These are phyloP conservation scores for Podospora bellae-mahoneyi DNA, from an alignment of 495 filamentous ascomycete genomes.

Conservation along the genomic window DNA sequence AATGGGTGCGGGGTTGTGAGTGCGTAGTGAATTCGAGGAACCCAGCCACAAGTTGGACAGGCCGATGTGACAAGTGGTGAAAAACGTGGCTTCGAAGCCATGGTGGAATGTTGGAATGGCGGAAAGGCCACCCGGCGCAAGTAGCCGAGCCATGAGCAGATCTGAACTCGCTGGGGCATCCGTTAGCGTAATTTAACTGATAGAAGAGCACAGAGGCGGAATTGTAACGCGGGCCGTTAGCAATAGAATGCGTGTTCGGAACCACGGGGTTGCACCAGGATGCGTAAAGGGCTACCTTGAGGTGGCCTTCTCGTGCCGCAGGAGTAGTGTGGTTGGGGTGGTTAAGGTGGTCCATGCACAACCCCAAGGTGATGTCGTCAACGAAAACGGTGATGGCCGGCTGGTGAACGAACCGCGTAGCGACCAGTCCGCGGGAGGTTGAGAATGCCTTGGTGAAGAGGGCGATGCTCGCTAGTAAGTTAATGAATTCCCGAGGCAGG, in stretches of 20 bases:
- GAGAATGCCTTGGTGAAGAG: neutral
- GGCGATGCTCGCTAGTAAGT: neutral
- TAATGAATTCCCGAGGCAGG: neutral
- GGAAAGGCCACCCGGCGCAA: neutral
- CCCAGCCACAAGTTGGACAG: neutral
- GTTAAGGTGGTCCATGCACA: neutral
- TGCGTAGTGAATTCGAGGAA: neutral
- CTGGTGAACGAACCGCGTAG: neutral
- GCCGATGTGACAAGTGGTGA: neutral
- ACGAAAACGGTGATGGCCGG: neutral
- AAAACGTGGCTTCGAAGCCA: neutral
- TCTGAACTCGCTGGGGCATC: neutral
- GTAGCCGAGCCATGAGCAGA: neutral
- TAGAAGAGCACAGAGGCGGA: neutral
- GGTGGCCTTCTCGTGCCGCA: too few species aligned
- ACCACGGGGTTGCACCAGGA: neutral
- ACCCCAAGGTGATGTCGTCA: neutral
- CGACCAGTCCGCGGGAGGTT: neutral
- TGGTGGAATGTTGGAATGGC: neutral
- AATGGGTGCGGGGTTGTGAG: neutral
- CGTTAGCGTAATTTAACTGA: neutral
- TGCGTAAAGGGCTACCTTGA: neutral
- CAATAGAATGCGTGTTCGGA: slow-evolving; percentile 1
- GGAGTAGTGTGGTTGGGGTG: neutral
- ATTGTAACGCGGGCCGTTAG: slow-evolving; percentile 2